phyloP scores from a whole-genome alignment of 1,284 basidiomycete genomes.

The Fomitopsis betulina region DNA sequence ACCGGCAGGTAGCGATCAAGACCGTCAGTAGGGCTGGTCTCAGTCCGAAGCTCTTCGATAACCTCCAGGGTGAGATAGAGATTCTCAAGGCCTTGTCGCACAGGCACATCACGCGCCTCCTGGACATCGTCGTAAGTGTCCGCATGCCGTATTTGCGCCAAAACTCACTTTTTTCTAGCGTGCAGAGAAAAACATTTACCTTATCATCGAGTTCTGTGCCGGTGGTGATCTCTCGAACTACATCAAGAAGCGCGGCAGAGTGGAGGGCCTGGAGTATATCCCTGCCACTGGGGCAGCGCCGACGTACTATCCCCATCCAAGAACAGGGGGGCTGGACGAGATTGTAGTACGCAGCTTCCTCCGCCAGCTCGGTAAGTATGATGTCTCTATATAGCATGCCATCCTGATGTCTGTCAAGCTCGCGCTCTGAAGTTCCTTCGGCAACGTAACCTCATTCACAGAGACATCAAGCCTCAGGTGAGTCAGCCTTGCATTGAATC shows the following conservation, averaged over 20 bases:
- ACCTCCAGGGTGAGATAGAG: slow-evolving; percentile 95
- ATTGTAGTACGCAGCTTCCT: slow-evolving; percentile 91
- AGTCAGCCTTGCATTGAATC: slow-evolving; percentile 7
- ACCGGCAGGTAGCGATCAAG: slow-evolving; percentile 88
- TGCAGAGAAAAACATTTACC: slow-evolving; percentile 90
- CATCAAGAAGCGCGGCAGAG: slow-evolving; percentile 89
- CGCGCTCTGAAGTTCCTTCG: slow-evolving; percentile 92
- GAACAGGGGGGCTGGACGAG: slow-evolving; percentile 87
- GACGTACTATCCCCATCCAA: slow-evolving; percentile 87
- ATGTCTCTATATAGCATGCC: neutral
- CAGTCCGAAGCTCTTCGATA: slow-evolving; percentile 91
- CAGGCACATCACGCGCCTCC: slow-evolving; percentile 88
- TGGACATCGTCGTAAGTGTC: slow-evolving; percentile 82
- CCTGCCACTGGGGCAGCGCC: slow-evolving; percentile 63
- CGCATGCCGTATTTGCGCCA: neutral
- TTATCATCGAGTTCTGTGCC: slow-evolving; percentile 97
- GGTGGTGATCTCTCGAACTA: slow-evolving; percentile 95
- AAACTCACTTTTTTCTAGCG: slow-evolving; percentile 45
- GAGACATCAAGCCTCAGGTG: slow-evolving; percentile 96
- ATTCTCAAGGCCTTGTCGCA: slow-evolving; percentile 95
- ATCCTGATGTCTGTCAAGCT: slow-evolving; percentile 40
- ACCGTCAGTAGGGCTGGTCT: slow-evolving; percentile 88
- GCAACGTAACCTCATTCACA: slow-evolving; percentile 86
- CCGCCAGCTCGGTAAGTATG: slow-evolving; percentile 76
- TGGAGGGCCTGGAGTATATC: slow-evolving; percentile 80